Evolutionary conservation across 495 filamentous ascomycete species (phyloP), one percentile per base, ranked within the genome.

Genomic region (Gamarada debralockiae): DNA sequence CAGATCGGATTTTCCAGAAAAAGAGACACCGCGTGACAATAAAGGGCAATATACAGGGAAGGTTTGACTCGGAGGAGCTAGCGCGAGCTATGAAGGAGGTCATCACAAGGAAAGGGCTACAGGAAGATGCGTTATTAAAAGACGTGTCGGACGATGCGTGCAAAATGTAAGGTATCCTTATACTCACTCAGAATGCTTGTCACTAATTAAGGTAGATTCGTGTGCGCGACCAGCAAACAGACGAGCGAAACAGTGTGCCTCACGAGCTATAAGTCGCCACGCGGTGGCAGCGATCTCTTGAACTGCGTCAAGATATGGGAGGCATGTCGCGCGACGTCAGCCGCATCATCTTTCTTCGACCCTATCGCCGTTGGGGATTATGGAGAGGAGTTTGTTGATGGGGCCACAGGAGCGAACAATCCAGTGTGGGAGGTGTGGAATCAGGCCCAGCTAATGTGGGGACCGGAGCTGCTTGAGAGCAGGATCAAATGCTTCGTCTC

Each of bases 261-360:
- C 34, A 71, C 67, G 14, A 74, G 66, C 63, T 78, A 78, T 61
- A 49, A 56, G 0, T 66, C 67, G 51, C 66, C 65, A 24, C 69
- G 68, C 45, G 65, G 67, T 51, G 55, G 64, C 14, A 61, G 53
- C 14, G 56, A 74, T 44, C 63, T 75, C 6, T 60, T 70, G 48
- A 67, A 72, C 18, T 60, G 48, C 1, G 61, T 68, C 8, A 70
- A 59, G 45, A 72, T 79, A 8, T 80, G 72, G 73, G 63, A 79
- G 56, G 77, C 72, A 8, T 67, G 62, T 37, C 59, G 65, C 21
- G 75, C 75, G 1, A 73, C 69, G 6, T 74, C 73, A 12, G 72
- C 75, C 12, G 67, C 67, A 1, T 60, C 68, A 8, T 60, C 70
- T 22, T 75, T 78, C 56, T 79, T 79, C 62, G 68, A 74, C 14